Evolutionary conservation across 305 asterid genomes (phyloP).

Genomic region (Euphrasia arctica): DNA sequence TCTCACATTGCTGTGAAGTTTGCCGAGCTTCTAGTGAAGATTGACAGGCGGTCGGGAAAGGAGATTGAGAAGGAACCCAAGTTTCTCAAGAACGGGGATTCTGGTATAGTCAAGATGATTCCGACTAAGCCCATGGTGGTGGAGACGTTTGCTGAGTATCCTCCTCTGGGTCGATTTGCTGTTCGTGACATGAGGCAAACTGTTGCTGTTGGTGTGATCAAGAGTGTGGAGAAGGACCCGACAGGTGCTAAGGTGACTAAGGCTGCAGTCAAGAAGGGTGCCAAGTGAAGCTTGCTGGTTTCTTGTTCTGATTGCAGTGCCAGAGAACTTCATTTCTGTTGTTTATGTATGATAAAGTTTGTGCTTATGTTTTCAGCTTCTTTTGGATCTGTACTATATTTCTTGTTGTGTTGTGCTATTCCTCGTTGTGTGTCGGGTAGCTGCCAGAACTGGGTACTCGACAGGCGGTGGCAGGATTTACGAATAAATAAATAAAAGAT

Average conservation of each 20-base stretch:
- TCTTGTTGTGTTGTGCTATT: background rate
- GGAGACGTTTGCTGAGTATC: background rate
- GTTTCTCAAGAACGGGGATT: background rate
- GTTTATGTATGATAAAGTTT: background rate
- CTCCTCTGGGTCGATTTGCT: background rate
- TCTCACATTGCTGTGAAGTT: constrained; percentile 1
- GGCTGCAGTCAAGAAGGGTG: constrained; percentile 2
- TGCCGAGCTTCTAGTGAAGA: background rate
- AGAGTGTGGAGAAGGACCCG: background rate
- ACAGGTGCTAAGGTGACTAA: background rate
- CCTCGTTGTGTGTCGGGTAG: background rate
- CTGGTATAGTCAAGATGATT: background rate
- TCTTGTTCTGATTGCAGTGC: background rate
- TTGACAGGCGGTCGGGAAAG: background rate
- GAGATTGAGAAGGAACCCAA: constrained; percentile 2
- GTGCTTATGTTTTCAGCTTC: background rate
- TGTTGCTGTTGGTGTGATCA: background rate
- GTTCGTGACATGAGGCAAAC: constrained; percentile 1
- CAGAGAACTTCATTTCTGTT: background rate
- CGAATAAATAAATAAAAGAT: background rate
- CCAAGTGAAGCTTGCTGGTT: background rate
- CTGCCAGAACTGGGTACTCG: background rate
- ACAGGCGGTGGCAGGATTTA: background rate
- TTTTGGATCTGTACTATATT: background rate
- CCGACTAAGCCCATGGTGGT: constrained; percentile 2